Percentiles rank a stretch among this genome's conserved stretches.
phyloP scores from a whole-genome alignment of 768 basidiomycete species.

The Mycena metata region DNA sequence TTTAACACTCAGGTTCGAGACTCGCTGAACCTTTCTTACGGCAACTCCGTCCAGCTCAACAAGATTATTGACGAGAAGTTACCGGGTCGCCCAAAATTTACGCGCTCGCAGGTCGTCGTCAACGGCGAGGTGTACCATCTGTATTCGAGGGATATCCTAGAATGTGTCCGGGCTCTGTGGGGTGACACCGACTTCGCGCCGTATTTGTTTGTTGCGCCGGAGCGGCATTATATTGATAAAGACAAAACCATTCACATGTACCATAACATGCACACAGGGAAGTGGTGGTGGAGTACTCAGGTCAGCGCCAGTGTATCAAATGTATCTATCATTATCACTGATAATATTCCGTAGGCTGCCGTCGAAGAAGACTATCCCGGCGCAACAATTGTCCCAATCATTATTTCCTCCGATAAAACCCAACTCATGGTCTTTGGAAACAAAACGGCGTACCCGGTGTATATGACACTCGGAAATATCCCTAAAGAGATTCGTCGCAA shows the following conservation, averaged over 20 bases:
- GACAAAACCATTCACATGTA: slow-evolving; percentile 40
- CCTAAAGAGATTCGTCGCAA: too few species aligned
- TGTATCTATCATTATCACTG: neutral
- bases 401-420: too few species aligned
- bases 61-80: too few species aligned
- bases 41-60: slow-evolving; percentile 32
- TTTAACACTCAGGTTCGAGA: slow-evolving; percentile 42
- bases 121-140: slow-evolving; percentile 44
- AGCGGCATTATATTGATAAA: too few species aligned
- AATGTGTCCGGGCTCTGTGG: slow-evolving; percentile 47
- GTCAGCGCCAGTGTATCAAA: slow-evolving; percentile 35
- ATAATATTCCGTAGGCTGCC: slow-evolving; percentile 1
- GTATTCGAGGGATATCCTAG: slow-evolving; percentile 44
- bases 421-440: too few species aligned
- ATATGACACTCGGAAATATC: too few species aligned
- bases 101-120: slow-evolving; percentile 36
- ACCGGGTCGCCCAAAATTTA: slow-evolving; percentile 36
- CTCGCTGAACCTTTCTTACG: slow-evolving; percentile 3
- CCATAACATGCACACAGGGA: slow-evolving; percentile 50
- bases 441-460: too few species aligned
- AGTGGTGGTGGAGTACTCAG: slow-evolving; percentile 54
- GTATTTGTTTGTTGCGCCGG: slow-evolving; percentile 41
- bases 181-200: slow-evolving; percentile 44
- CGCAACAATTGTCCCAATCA: too few species aligned
- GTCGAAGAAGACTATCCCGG: slow-evolving; percentile 5